Base-by-base conservation (phyloP, 495 filamentous ascomycete species). In the Astrothelium macrocarpum region DNA sequence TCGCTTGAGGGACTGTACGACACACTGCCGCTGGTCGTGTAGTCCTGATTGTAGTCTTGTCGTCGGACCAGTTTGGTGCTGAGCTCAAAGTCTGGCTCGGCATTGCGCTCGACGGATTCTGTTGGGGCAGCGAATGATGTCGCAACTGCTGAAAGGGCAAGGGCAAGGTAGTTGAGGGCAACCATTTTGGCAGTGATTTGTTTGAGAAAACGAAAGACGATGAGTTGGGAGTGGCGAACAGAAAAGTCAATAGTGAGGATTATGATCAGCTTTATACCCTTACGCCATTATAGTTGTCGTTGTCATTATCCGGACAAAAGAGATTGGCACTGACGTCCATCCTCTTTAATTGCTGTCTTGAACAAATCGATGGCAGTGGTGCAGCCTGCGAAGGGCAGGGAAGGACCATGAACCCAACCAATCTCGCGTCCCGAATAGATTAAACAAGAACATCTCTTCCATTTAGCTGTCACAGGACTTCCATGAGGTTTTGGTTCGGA, bases 31-130 rank as follows among this genome's bases (percentile, higher is more conserved):
- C 72, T 67, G 18, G 74, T 71, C 62, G 72, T 73, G 62, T 73
- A 76, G 69, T 76, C 73, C 61, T 75, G 72, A 61, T 66, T 74
- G 62, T 76, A 76, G 68, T 75, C 72, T 64, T 74, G 72, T 26
- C 74, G 69, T 29, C 67, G 66, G 28, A 68, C 65, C 42, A 76
- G 71, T 25, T 72, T 59, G 11, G 53, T 53, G 3, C 70, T 68
- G 31, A 76, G 26, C 46, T 67, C 68, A 60, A 76, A 77, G 72
- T 62, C 45, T 4, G 39, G 1, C 28, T 71, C 69, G 20, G 39
- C 20, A 71, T 62, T 62, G 11, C 34, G 1, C 32, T 71, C 69
- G 14, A 43, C 9, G 28, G 42, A 43, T 29, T 65, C 49, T 18
- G 68, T 59, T 39, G 73, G 71, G 4, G 66, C 66, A 29, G 71